Base-by-base conservation (phyloP, 306 rosid species). In the Parietaria judaica region DNA sequence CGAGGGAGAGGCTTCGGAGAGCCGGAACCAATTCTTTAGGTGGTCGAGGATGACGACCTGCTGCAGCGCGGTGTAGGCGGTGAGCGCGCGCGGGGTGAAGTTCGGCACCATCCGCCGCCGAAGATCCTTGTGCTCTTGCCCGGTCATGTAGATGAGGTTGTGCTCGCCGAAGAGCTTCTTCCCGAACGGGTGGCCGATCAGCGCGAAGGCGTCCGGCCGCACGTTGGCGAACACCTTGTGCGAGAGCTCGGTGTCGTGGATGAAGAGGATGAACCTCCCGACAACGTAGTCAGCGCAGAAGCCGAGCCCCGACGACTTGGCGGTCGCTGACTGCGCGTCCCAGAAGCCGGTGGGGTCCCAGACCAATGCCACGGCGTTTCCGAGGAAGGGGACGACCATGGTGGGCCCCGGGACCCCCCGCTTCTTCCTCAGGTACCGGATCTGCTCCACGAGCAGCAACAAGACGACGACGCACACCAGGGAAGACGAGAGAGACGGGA, bases 181-280 rank as follows among this genome's bases (percentile, higher is more conserved):
- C 0, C 96, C 98, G 16, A 92, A 92, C 1, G 98, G 98, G 36
- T 92, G 98, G 13, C 96, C 96, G 36, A 92, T 83, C 0, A 92
- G 76, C 35, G 38, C 77, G 58, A 92, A 83, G 0, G 95, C 96
- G 34, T 88, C 75, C 43, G 94, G 87, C 13, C 82, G 78, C 8
- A 92, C 98, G 74, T 92, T 92, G 63, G 92, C 55, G 76, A 92
- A 92, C 56, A 92, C 46, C 64, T 80, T 82, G 75, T 86, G 95
- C 8, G 88, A 92, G 53, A 92, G 95, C 5, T 84, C 84, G 4
- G 94, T 64, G 75, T 92, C 94, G 13, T 90, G 74, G 60, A 88
- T 77, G 84, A 84, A 88, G 60, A 88, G 45, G 68, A 84, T 80
- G 83, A 86, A 88, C 38, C 64, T 84, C 0, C 98, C 98, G 76